Evolutionary conservation across 768 basidiomycete genomes (phyloP).

Genomic region (Favolaschia claudopus): DNA sequence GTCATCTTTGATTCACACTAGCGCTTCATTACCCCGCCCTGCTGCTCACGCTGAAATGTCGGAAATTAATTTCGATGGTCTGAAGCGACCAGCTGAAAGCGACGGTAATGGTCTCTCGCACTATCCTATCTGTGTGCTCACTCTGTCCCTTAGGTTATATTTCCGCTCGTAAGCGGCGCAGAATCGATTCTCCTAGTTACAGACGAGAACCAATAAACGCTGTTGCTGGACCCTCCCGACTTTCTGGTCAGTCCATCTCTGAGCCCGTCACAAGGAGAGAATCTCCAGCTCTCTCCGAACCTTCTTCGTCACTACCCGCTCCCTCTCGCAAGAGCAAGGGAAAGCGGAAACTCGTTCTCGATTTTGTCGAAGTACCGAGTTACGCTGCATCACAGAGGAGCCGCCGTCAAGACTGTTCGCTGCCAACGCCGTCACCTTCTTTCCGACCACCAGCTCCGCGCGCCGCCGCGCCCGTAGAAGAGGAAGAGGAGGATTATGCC

Average conservation of each 20-base stretch:
- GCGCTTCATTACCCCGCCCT: too few relatives aligned
- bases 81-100: constrained; percentile 7
- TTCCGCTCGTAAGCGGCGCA: constrained; percentile 5
- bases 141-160: too few relatives aligned
- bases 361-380: constrained; percentile 39
- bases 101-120: neutral
- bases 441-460: constrained; percentile 15
- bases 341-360: constrained; percentile 29
- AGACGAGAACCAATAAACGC: constrained; percentile 3
- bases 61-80: too few relatives aligned
- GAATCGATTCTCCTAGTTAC: neutral
- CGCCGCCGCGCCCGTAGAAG: neutral
- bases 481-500: constrained; percentile 34
- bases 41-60: too few relatives aligned
- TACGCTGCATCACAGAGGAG: constrained; percentile 13
- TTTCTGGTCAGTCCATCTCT: constrained; percentile 31
- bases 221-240: constrained; percentile 19
- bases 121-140: too few relatives aligned
- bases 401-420: constrained; percentile 11
- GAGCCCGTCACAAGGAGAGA: constrained; percentile 36
- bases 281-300: constrained; percentile 26
- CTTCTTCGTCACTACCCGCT: constrained; percentile 33
- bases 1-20: neutral
- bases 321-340: constrained; percentile 21
- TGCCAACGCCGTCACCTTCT: constrained; percentile 31